phyloP scores from a whole-genome alignment of 2,329 filamentous ascomycete species.

The Stagonosporopsis chrysanthemi region DNA sequence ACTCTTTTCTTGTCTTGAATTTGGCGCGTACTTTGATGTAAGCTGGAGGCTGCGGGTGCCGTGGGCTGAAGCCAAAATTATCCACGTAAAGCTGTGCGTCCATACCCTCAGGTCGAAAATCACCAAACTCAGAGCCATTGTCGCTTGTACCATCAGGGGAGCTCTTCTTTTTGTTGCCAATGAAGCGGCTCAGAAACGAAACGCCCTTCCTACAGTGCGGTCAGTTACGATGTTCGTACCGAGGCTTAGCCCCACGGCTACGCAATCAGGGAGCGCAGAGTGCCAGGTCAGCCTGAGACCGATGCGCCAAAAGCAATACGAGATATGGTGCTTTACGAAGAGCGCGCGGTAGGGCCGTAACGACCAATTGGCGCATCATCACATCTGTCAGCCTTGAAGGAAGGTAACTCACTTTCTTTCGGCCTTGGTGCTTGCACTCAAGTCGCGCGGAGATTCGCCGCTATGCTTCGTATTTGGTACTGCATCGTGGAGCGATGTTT shows the following conservation, averaged over 20 bases:
- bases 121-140: slow-evolving; percentile 74
- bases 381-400: not conserved
- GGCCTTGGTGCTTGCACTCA: slow-evolving; percentile 30
- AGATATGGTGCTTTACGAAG: slow-evolving; percentile 21
- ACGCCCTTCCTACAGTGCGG: slow-evolving; percentile 73
- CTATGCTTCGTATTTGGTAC: slow-evolving; percentile 50
- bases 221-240: slow-evolving; percentile 19
- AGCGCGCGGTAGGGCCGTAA: slow-evolving; percentile 2
- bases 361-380: not conserved
- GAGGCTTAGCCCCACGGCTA: not conserved
- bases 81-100: slow-evolving; percentile 83
- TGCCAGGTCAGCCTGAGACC: slow-evolving; percentile 1
- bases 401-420: slow-evolving; percentile 49
- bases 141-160: slow-evolving; percentile 59
- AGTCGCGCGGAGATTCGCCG: slow-evolving; percentile 36
- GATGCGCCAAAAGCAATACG: slow-evolving; percentile 14
- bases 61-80: slow-evolving; percentile 78
- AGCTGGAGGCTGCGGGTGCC: slow-evolving; percentile 85
- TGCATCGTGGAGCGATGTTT: slow-evolving; percentile 58
- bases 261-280: not conserved
- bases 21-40: slow-evolving; percentile 87
- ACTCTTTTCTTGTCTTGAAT: slow-evolving; percentile 81
- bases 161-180: slow-evolving; percentile 76
- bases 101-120: slow-evolving; percentile 76
- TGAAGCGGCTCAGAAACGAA: slow-evolving; percentile 90